Conservation (phyloP, 1,284 basidiomycete genomes). For the Somion occarium region DNA sequence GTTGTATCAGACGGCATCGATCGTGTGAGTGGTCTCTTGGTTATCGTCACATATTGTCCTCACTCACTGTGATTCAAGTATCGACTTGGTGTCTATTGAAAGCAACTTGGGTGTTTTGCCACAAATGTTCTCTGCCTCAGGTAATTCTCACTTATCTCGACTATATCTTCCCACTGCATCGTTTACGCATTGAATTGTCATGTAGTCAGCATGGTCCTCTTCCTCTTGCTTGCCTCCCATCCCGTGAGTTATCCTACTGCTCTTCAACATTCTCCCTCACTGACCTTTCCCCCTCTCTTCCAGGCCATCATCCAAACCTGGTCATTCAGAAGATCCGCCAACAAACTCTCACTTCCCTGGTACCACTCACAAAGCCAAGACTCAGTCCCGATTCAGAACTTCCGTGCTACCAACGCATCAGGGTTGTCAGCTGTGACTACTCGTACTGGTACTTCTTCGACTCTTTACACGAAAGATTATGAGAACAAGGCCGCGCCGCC, state of each 20-base stretch:
- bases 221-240: slow-evolving; percentile 22
- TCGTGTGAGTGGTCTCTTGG: slow-evolving; percentile 16
- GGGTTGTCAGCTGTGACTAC: not conserved
- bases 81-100: slow-evolving; percentile 15
- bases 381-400: not conserved
- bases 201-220: slow-evolving; percentile 22
- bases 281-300: not conserved
- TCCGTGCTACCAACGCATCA: not conserved
- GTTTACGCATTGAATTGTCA: not conserved
- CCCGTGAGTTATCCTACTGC: slow-evolving; percentile 13
- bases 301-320: slow-evolving; percentile 18
- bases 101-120: slow-evolving; percentile 15
- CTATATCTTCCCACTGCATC: not conserved
- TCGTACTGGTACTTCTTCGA: not conserved
- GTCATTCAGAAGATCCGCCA: slow-evolving; percentile 12
- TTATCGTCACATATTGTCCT: not conserved
- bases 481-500: not conserved
- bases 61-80: slow-evolving; percentile 9
- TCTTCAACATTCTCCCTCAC: not conserved
- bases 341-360: not conserved
- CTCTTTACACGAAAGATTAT: slow-evolving; percentile 1
- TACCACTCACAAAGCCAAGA: not conserved
- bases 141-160: slow-evolving; percentile 10
- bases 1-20: slow-evolving; percentile 17
- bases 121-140: slow-evolving; percentile 24